A percentile compares a stretch with the other conserved stretches of the same genome.
phyloP scores from a whole-genome alignment of 1,284 basidiomycete species.

The Phellopilus nigrolimitatus region DNA sequence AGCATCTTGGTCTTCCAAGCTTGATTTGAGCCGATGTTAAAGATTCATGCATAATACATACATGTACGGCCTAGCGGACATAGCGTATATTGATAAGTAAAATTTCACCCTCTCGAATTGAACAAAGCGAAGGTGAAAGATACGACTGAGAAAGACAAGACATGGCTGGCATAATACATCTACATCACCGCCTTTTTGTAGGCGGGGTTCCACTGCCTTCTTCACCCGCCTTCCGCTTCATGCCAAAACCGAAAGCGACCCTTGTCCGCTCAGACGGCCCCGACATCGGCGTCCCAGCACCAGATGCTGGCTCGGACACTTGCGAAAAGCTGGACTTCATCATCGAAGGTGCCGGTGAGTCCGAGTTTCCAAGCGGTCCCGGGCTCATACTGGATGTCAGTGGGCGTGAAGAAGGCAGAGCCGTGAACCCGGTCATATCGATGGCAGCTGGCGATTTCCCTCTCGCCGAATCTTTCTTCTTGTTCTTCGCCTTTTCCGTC shows the following conservation, averaged over 20 bases:
- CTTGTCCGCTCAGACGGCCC: constrained; percentile 53
- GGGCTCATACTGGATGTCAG: constrained; percentile 41
- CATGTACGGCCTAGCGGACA: too few species aligned
- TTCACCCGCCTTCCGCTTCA: constrained; percentile 70
- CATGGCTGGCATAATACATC: too few species aligned
- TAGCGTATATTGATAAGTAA: too few species aligned
- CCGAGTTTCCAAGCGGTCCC: constrained; percentile 47
- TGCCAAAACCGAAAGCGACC: constrained; percentile 69
- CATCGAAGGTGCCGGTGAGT: constrained; percentile 53
- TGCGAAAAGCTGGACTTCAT: constrained; percentile 68
- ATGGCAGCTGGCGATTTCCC: constrained; percentile 39
- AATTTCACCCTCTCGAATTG: too few species aligned
- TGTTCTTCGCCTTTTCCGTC: constrained; percentile 71
- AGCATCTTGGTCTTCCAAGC: too few species aligned
- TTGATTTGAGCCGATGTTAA: too few species aligned
- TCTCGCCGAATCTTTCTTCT: constrained; percentile 64
- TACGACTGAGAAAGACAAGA: too few species aligned
- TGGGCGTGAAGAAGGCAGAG: constrained; percentile 52
- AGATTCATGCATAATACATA: too few species aligned
- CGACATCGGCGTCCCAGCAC: constrained; percentile 47
- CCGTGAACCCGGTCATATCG: constrained; percentile 63
- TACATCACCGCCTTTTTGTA: constrained; percentile 38
- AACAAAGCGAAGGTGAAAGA: too few species aligned
- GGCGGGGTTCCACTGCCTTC: constrained; percentile 47
- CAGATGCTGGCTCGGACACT: constrained; percentile 49